Conservation (phyloP, 805 yeast species). For the Barnettozyma botsteinii region DNA sequence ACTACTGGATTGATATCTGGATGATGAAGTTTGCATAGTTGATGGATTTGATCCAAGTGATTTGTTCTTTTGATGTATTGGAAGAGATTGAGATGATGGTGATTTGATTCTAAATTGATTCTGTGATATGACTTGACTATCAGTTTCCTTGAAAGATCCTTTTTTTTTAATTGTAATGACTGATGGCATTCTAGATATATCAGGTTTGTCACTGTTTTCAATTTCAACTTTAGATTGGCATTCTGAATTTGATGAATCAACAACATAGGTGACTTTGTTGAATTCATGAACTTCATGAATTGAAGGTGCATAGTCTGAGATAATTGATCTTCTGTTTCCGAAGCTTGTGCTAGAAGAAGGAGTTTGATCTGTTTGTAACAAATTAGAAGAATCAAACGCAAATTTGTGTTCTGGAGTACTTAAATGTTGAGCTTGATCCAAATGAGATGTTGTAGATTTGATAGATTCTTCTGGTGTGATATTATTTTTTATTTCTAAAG, state of each 20-base stretch:
- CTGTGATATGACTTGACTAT: conserved; percentile 1
- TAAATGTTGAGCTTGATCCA: background rate
- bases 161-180: conserved; percentile 14
- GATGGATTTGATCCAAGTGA: conserved; percentile 5
- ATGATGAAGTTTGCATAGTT: conserved; percentile 2
- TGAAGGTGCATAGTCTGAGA: conserved; percentile 25
- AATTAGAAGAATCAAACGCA: background rate
- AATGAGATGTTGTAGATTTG: background rate
- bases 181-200: conserved; percentile 12
- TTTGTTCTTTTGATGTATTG: conserved; percentile 6
- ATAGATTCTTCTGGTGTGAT: conserved; percentile 1
- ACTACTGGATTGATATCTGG: background rate
- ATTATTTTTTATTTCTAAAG: background rate
- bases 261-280: conserved; percentile 16
- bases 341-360: background rate
- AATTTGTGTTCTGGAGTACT: background rate
- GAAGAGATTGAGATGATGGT: conserved; percentile 4
- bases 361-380: too few relatives aligned
- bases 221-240: too few relatives aligned
- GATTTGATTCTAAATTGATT: conserved; percentile 6
- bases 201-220: too few relatives aligned
- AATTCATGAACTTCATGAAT: conserved; percentile 21
- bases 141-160: conserved; percentile 3
- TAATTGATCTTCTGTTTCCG: conserved; percentile 18
- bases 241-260: conserved; percentile 8